Evolutionary conservation across 2,329 filamentous ascomycete genomes (phyloP), one percentile per base, ranked within the genome.

Genomic region (Trichoderma semiorbis): DNA sequence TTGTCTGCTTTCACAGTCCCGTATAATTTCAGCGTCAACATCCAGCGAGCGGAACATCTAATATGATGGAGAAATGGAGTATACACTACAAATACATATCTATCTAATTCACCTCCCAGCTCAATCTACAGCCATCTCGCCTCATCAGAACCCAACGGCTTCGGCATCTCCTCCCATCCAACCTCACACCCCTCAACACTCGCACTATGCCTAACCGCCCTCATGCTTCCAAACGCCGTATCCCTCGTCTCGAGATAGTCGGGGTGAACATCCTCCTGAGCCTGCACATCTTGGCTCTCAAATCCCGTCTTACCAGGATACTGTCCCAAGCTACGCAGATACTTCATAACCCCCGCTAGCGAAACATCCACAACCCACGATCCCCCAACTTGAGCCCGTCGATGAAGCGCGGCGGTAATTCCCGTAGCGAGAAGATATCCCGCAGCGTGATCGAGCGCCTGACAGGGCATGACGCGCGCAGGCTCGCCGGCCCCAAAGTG

Each of bases 401-500:
- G 82, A 72, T 87, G 85, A 5, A 90, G 57, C 0, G 87, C 87
- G 0, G 86, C 84, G 28, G 82, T 78, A 3, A 89, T 82, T 0
- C 88, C 87, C 0, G 86, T 79, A 0, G 87, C 86, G 0, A 90
- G 81, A 24, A 89, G 80, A 69, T 87, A 89, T 0, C 88, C 88
- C 0, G 82, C 82, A 0, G 83, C 85, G 72, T 90, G 86, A 75
- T 90, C 88, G 0, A 90, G 80, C 0, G 85, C 87, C 77, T 90
- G 88, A 69, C 84, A 87, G 0, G 88, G 88, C 36, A 84, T 79
- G 0, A 83, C 78, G 1, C 82, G 81, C 0, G 84, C 83, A 0
- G 78, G 69, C 61, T 84, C 83, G 0, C 80, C 81, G 0, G 76
- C 72, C 3, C 80, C 83, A 26, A 77, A 83, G 60, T 84, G 81